Base-by-base conservation (phyloP, 2,329 filamentous ascomycete genomes). In the Epicoccum sorghinum region DNA sequence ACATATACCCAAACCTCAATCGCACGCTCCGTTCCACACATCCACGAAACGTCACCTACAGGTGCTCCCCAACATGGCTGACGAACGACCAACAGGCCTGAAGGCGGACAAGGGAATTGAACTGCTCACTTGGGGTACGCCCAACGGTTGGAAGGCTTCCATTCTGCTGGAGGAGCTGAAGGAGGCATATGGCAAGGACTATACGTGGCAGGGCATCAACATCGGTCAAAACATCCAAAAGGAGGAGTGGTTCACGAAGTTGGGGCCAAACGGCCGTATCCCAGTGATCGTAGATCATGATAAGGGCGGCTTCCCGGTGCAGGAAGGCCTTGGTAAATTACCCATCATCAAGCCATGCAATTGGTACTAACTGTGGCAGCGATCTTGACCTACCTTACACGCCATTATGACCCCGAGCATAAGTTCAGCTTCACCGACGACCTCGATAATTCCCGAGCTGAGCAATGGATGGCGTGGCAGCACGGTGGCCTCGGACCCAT, bases 221-320 rank as follows among this genome's bases (percentile, higher is more conserved):
- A 88, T 74, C 23, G 64, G 66, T 53, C 78, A 85, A 65, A 86
- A 87, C 74, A 81, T 86, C 25, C 87, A 89, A 63, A 89, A 89
- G 71, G 80, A 88, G 76, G 78, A 81, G 1, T 89, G 86, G 86
- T 89, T 83, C 76, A 84, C 81, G 0, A 82, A 82, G 33, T 68
- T 86, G 27, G 82, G 82, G 55, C 86, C 86, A 33, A 89, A 89
- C 70, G 86, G 86, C 3, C 80, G 85, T 13, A 88, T 88, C 61
- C 85, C 86, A 2, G 85, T 83, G 41, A 82, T 89, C 41, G 80
- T 88, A 27, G 86, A 89, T 74, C 86, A 89, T 60, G 84, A 89
- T 71, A 80, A 84, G 57, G 76, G 77, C 51, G 81, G 74, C 41
- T 83, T 89, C 46, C 74, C 82, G 38, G 85, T 80, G 42, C 73